phyloP scores from a whole-genome alignment of 768 basidiomycete species.

The Candolleomyces aberdarensis region DNA sequence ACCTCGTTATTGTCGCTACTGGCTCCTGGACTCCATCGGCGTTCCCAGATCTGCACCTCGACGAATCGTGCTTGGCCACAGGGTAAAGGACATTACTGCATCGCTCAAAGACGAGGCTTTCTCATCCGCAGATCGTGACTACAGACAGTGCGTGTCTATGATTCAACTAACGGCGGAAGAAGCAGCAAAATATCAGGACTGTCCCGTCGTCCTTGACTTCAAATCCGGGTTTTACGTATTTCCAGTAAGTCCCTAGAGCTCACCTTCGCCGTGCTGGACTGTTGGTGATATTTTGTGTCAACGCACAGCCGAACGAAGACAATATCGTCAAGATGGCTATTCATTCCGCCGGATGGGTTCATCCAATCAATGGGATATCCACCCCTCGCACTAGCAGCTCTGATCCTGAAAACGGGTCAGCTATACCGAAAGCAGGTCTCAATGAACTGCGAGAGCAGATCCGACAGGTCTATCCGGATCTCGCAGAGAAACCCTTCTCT shows the following conservation, averaged over 20 bases:
- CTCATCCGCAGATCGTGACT: neutral
- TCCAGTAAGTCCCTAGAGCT: slow-evolving; percentile 49
- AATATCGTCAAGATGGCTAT: slow-evolving; percentile 77
- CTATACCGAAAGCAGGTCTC: slow-evolving; percentile 61
- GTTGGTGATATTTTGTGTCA: neutral
- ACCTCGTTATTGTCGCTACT: slow-evolving; percentile 64
- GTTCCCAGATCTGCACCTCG: slow-evolving; percentile 60
- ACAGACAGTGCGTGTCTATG: slow-evolving; percentile 76
- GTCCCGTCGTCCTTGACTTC: slow-evolving; percentile 74
- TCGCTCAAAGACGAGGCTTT: neutral
- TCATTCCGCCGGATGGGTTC: slow-evolving; percentile 71
- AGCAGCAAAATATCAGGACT: slow-evolving; percentile 52
- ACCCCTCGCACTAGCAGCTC: slow-evolving; percentile 73
- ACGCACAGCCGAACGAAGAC: slow-evolving; percentile 57
- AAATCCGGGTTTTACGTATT: slow-evolving; percentile 77
- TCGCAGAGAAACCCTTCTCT: slow-evolving; percentile 69
- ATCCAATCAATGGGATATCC: slow-evolving; percentile 51
- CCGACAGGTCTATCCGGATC: slow-evolving; percentile 64
- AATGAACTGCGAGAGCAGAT: slow-evolving; percentile 50
- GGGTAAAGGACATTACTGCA: slow-evolving; percentile 50
- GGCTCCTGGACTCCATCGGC: slow-evolving; percentile 86
- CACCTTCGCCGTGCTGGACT: neutral
- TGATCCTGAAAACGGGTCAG: slow-evolving; percentile 53
- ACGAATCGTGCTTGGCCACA: slow-evolving; percentile 61
- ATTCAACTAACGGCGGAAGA: slow-evolving; percentile 75